These are phyloP conservation scores for Cicer pinnatifidum DNA, from an alignment of 306 rosid genomes.

Conservation along the genomic window DNA sequence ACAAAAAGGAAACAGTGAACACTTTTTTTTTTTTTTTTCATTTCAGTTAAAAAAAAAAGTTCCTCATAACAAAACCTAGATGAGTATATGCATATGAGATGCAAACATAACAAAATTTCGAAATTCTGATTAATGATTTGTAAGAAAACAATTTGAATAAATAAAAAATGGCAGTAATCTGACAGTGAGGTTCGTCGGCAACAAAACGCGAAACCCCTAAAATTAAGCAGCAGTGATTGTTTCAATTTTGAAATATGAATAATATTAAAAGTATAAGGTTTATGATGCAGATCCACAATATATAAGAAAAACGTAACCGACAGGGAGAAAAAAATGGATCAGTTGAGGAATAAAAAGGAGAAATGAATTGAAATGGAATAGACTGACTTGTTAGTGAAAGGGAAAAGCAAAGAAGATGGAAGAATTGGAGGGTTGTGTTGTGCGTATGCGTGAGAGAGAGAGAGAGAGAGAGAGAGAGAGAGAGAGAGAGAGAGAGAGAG, in stretches of 20 bases:
- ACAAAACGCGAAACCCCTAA: slow-evolving; percentile 19
- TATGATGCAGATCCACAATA: slow-evolving; percentile 40
- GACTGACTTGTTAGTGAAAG: slow-evolving; percentile 43
- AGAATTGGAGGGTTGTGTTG: too few relatives aligned
- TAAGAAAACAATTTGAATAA: neutral
- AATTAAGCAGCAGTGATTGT: neutral
- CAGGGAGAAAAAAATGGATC: neutral
- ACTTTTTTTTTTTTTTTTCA: neutral
- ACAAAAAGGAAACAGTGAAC: neutral
- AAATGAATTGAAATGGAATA: neutral
- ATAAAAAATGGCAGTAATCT: neutral
- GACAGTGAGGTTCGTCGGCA: slow-evolving; percentile 8
- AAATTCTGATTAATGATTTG: neutral
- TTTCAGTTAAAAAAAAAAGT: too few relatives aligned
- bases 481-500: too few relatives aligned
- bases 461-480: too few relatives aligned
- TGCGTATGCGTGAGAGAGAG: too few relatives aligned
- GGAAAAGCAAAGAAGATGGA: neutral
- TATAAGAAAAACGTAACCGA: neutral
- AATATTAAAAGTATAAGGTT: neutral
- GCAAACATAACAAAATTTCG: neutral
- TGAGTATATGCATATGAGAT: neutral
- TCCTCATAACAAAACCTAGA: neutral
- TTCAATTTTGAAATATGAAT: neutral
- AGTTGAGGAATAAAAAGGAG: neutral